Conservation (phyloP, 1,284 basidiomycete genomes). For the Afroboletus lepidellus region DNA sequence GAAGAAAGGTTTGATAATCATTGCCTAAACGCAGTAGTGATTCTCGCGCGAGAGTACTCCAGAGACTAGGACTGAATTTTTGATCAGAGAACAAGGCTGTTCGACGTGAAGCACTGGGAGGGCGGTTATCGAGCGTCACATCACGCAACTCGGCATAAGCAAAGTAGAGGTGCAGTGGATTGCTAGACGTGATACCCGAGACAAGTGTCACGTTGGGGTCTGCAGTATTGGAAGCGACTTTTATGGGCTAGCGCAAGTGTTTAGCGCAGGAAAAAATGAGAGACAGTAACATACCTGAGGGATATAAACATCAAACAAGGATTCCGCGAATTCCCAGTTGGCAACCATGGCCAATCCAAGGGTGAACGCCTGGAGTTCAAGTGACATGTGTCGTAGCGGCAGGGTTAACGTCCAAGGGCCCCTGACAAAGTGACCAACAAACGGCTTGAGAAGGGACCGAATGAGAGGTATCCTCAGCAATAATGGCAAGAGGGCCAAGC, state of each 20-base stretch:
- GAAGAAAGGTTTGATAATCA: constrained; percentile 61
- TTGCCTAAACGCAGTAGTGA: constrained; percentile 59
- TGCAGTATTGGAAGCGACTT: constrained; percentile 40
- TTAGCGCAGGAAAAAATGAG: background rate
- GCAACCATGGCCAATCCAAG: constrained; percentile 49
- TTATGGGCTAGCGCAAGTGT: constrained; percentile 39
- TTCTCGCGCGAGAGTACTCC: constrained; percentile 59
- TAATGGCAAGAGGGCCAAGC: constrained; percentile 47
- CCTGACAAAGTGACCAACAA: constrained; percentile 59
- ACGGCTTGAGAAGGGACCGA: constrained; percentile 50
- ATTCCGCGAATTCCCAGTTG: constrained; percentile 62
- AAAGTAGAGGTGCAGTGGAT: constrained; percentile 52
- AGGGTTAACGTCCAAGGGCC: constrained; percentile 55
- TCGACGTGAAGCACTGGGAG: constrained; percentile 43
- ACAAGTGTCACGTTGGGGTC: constrained; percentile 55
- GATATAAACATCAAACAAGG: constrained; percentile 53
- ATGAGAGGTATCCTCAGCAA: constrained; percentile 54
- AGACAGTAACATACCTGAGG: constrained; percentile 40
- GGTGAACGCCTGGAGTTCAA: constrained; percentile 49
- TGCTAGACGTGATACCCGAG: constrained; percentile 54
- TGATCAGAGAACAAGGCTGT: constrained; percentile 67
- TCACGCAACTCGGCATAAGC: constrained; percentile 55
- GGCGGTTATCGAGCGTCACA: constrained; percentile 42
- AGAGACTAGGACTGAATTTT: constrained; percentile 62
- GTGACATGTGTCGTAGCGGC: constrained; percentile 43